Conservation (phyloP, 495 filamentous ascomycete genomes). For the Letharia lupina region DNA sequence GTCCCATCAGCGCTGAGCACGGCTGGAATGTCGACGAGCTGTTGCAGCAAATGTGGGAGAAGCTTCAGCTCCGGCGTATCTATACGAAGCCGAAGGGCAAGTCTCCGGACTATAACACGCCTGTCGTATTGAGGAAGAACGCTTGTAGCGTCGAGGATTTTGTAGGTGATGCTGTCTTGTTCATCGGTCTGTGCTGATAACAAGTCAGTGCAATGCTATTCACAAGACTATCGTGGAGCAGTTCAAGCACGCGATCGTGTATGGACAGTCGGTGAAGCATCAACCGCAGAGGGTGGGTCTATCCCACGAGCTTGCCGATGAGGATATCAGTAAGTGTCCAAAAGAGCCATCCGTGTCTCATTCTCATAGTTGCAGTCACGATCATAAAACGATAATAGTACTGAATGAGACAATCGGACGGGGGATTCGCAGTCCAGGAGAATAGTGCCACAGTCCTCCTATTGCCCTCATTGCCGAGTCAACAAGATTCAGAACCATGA, state of each 20-base stretch:
- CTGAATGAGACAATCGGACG: background rate
- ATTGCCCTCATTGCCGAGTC: background rate
- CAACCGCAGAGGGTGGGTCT: constrained; percentile 95
- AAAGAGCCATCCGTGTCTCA: constrained; percentile 12
- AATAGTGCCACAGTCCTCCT: background rate
- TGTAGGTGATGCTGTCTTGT: constrained; percentile 47
- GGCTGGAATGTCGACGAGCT: constrained; percentile 98
- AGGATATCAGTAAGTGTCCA: constrained; percentile 80
- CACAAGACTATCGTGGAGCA: constrained; percentile 93
- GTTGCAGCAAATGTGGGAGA: constrained; percentile 97
- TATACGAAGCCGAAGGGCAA: constrained; percentile 98
- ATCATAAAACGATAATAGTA: constrained; percentile 79
- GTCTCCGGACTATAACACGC: constrained; percentile 82
- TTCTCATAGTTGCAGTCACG: constrained; percentile 58
- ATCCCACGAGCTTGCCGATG: constrained; percentile 83
- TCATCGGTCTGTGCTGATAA: constrained; percentile 24
- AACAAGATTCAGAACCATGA: background rate
- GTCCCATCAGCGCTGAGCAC: constrained; percentile 94
- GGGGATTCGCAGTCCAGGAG: background rate
- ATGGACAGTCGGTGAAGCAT: constrained; percentile 96
- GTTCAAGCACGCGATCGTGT: constrained; percentile 92
- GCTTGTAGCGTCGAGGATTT: constrained; percentile 94
- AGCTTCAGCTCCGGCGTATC: constrained; percentile 78
- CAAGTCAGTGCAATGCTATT: constrained; percentile 79
- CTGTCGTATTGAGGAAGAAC: constrained; percentile 76